Evolutionary conservation across 495 filamentous ascomycete species (phyloP).

Genomic region (Usnea hakonensis): DNA sequence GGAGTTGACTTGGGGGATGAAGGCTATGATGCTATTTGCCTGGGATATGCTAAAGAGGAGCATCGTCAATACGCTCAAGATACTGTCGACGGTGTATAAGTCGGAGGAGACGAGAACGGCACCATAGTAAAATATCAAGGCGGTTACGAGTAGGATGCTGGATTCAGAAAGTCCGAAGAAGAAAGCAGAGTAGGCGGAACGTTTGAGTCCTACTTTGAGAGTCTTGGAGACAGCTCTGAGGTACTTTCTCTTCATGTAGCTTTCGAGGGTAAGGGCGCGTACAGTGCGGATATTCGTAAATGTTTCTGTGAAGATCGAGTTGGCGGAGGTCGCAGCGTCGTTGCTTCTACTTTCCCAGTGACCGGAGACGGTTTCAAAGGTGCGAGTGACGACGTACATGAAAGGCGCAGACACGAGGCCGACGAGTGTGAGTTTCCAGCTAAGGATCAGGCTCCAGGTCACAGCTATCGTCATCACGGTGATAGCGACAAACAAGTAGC

Average conservation of each 20-base stretch:
- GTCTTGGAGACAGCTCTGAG: conserved; percentile 39
- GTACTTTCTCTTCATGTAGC: conserved; percentile 65
- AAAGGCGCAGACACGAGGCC: conserved; percentile 60
- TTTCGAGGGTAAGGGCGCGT: conserved; percentile 66
- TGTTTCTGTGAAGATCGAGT: conserved; percentile 63
- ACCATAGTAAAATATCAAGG: conserved; percentile 79
- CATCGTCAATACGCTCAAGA: conserved; percentile 72
- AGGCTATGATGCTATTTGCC: conserved; percentile 56
- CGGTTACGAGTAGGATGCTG: conserved; percentile 61
- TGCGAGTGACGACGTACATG: conserved; percentile 55
- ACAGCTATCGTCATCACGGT: conserved; percentile 59
- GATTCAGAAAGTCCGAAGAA: conserved; percentile 73
- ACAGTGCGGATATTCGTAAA: conserved; percentile 80
- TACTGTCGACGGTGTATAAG: conserved; percentile 42
- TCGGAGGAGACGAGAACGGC: conserved; percentile 49
- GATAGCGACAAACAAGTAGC: conserved; percentile 54
- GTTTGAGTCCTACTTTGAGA: conserved; percentile 47
- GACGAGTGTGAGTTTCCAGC: conserved; percentile 79
- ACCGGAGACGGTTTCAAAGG: conserved; percentile 52
- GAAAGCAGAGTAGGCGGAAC: conserved; percentile 56
- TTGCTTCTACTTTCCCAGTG: conserved; percentile 66
- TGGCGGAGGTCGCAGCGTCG: conserved; percentile 45
- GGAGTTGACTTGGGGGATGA: conserved; percentile 71
- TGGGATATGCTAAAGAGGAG: conserved; percentile 75
- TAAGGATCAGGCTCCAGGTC: conserved; percentile 63